Base-by-base conservation (phyloP, 768 basidiomycete species). In the Pleurotus sapidus region DNA sequence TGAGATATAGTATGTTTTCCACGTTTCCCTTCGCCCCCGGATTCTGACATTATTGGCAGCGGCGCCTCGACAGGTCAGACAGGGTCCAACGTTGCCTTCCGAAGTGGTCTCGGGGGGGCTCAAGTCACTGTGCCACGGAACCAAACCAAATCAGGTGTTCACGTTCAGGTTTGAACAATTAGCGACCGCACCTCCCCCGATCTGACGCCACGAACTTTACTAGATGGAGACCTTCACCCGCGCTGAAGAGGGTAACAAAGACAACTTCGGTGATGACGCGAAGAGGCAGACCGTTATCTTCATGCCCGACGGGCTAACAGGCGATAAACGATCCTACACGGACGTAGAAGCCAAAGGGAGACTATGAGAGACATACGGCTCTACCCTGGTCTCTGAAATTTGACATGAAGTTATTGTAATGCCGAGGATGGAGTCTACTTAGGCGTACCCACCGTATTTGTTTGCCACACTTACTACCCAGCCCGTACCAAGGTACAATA, bases 201-300 rank as follows among this genome's bases (percentile, higher is more conserved):
- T 34, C 30, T 34, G 30, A 34, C 30, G 30, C 30, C 30, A 34
- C 30, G n/a, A 34, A 53, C 24, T 23, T 53, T 39, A 53, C 51
- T 37, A 53, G 51, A 53, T 53, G 51, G 51, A 53, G 51, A 53
- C 51, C 18, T 53, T 53, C 47, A 61, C 63, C 38, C 46, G 50
- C 24, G 45, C 58, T 17, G 63, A 64, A 39, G 59, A 56, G 34
- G 51, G 23, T n/a, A 46, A 54, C 18, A 45, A 43, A 45, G 34
- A 39, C 23, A 39, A 40, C 17, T 20, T 39, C 6, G 38, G 2
- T 15, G 55, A 37, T 46, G n/a, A 46, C 55, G n/a, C 50, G 8
- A 39, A 53, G 51, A 23, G 51, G 18, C 51, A 53, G 38, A 53
- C 51, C 2, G 51, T 53, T 14, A 53, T 53, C 11, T 53, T 53